phyloP scores from a whole-genome alignment of 2,329 filamentous ascomycete genomes.

The Cladosporium austrohemisphaericum region DNA sequence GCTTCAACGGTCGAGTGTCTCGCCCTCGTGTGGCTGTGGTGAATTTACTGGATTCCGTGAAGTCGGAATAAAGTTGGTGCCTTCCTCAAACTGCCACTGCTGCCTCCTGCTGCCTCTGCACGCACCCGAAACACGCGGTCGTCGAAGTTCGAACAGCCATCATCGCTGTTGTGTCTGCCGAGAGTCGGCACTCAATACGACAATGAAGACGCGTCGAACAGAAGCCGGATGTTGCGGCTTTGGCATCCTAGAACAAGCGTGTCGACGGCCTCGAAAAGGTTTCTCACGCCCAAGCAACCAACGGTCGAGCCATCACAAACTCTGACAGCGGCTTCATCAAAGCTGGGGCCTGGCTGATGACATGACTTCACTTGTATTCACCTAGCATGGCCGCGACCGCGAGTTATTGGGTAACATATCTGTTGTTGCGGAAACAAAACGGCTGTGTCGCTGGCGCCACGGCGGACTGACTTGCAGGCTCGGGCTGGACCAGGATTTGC shows the following conservation, averaged over 20 bases:
- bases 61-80: constrained; percentile 1
- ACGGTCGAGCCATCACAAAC: constrained; percentile 10
- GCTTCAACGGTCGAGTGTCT: constrained; percentile 10
- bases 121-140: too few relatives aligned
- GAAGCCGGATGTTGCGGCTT: not conserved
- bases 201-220: not conserved
- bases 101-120: not conserved
- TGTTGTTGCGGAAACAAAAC: constrained; percentile 11
- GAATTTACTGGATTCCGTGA: not conserved
- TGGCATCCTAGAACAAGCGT: constrained; percentile 1
- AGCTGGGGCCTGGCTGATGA: not conserved
- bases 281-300: constrained; percentile 4
- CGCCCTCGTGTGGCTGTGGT: not conserved
- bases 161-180: not conserved
- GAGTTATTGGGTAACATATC: not conserved
- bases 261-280: not conserved
- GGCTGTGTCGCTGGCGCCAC: not conserved
- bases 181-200: not conserved
- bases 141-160: not conserved
- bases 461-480: not conserved
- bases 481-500: not conserved
- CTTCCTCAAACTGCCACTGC: not conserved
- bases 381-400: not conserved
- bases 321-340: not conserved
- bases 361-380: constrained; percentile 3